Conservation (phyloP, 176 grass and related monocot genomes). For the Hordeum marinum region DNA sequence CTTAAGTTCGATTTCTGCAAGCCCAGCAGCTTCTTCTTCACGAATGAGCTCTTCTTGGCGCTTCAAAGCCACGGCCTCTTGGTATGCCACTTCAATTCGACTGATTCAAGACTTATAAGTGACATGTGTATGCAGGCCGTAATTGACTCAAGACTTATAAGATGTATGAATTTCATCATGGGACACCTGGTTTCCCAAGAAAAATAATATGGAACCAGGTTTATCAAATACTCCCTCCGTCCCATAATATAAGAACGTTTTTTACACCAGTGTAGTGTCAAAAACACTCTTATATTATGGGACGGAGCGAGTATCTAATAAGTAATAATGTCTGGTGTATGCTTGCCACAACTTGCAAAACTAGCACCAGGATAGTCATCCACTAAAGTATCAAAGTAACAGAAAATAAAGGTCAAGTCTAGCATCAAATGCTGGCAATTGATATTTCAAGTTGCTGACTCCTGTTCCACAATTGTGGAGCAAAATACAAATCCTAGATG, state of each 20-base stretch:
- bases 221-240: background rate
- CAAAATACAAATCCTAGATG: conserved; percentile 9
- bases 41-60: conserved; percentile 99
- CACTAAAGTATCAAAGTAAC: background rate
- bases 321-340: background rate
- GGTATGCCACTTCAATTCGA: conserved; percentile 88
- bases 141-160: background rate
- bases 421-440: background rate
- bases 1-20: conserved; percentile 67
- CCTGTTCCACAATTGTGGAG: background rate
- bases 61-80: conserved; percentile 86
- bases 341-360: background rate
- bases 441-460: background rate
- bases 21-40: conserved; percentile 87
- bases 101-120: conserved; percentile 46
- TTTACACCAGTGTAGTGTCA: too few species aligned
- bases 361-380: background rate
- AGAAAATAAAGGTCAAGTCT: conserved; percentile 1
- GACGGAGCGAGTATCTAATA: background rate
- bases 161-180: conserved; percentile 7
- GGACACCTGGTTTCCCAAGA: background rate
- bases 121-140: background rate
- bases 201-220: conserved; percentile 9
- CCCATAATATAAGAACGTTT: too few species aligned
- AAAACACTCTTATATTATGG: too few species aligned